Evolutionary conservation across 1,139 yeast species (phyloP), one percentile per base, ranked within the genome.

Genomic region (Pichia sp.): DNA sequence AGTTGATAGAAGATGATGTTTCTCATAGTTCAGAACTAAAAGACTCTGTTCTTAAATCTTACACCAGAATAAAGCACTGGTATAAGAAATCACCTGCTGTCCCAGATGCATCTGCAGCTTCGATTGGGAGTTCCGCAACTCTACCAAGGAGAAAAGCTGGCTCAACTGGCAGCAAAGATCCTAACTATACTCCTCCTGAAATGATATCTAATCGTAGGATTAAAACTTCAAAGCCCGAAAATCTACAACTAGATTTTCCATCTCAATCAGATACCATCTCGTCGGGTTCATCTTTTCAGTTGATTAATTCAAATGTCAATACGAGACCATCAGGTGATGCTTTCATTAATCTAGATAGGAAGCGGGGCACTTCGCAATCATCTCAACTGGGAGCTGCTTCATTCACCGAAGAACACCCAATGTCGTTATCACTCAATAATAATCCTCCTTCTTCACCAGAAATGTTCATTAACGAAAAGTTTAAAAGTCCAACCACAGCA

Each of bases 31-130:
- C 53, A 1, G 56, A 54, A 17, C 40, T 55, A 10, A 60, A 61
- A 52, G 58, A 55, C 46, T 56, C 62, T 64, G 66, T 76, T 10
- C 64, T 77, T 4, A 71, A 68, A 50, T 79, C 87, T 0, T 68
- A 84, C 50, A 80, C 76, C 57, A 84, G 81, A 62, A 70, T 86
- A n/a, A 88, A 87, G 1, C 83, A 80, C 59, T 84, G 92, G 90
- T 85, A 85, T 62, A 74, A 71, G 56, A 80, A 77, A 54, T 84
- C 79, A 53, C 56, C 57, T 46, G 55, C 36, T 46, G 52, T 51
- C 54, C 52, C 51, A n/a, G 49, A 30, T 12, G 2, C 20, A 4
- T n/a, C 46, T 33, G 27, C 49, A 16, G 27, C 50, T 12, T 10
- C 44, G 14, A 10, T 27, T 6, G 6, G 43, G 1, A 34, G 29